Evolutionary conservation across 768 basidiomycete species (phyloP), one percentile per base, ranked within the genome.

Genomic region (Kwoniella heveanensis): DNA sequence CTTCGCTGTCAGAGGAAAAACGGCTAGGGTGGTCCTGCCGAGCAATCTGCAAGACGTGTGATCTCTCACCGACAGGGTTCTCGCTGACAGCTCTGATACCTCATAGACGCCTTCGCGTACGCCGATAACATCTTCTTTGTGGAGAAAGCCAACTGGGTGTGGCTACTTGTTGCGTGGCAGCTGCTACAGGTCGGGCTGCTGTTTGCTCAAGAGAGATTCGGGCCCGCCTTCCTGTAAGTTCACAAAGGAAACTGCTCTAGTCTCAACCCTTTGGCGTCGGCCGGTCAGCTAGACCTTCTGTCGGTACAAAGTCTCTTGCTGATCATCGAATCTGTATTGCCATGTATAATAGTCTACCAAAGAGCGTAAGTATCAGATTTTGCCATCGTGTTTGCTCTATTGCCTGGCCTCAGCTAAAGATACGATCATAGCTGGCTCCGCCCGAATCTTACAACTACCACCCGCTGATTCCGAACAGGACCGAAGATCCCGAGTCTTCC

Each of bases 51-150:
- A n/a, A n/a, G n/a, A n/a, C n/a, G n/a, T n/a, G n/a, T n/a, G n/a
- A n/a, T n/a, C n/a, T 32, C 32, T 32, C 7, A 32, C 32, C 32
- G 9, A 4, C 12, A 57, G 46, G 19, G 1, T 13, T 24, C 29
- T 49, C 25, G 25, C 2, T 44, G 39, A 44, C 39, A 44, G 9
- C 39, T 25, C 15, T 29, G 46, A 47, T 10, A 27, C 21, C 7
- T 5, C 48, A 5, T 66, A 95, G 92, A 95, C 74, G 90, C 90
- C 68, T 81, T 93, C 74, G 84, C 84, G 0, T 94, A 90, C 73
- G 90, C 91, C 0, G 86, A 86, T 73, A 96, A 94, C 72, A 88
- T 94, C 6, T 83, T 94, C 60, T 91, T 94, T 63, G 83, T 91
- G 17, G 85, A 89, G 66, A 86, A 89, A 15, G 84, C 88, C 64